Base-by-base conservation (phyloP, 495 filamentous ascomycete genomes). In the Penicillium salamii region DNA sequence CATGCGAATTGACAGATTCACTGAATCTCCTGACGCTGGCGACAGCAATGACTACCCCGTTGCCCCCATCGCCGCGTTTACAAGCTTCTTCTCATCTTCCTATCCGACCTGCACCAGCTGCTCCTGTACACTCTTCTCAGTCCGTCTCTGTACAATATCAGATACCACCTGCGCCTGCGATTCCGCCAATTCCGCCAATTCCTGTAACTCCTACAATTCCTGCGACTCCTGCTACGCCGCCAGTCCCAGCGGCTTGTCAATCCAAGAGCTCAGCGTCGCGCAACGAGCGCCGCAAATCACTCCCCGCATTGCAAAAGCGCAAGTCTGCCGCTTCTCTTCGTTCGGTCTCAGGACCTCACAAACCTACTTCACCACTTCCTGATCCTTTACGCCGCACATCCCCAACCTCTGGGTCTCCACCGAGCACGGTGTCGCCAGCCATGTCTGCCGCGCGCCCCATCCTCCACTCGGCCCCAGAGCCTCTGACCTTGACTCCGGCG, bases 401-500 rank as follows among this genome's bases (percentile, higher is more conserved):
- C 0, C 68, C 74, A 35, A 73, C 68, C 17, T 61, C 76, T 19
- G 66, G 63, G 54, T 69, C 70, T 39, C 61, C 69, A 29, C 61
- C 63, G 37, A 28, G 60, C 55, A 42, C 58, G 41, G 53, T 70
- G 42, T 58, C 60, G 18, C 48, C 57, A 41, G 46, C 54, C 28
- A 62, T 61, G 52, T 45, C 35, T 37, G 43, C 37, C 49, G 48
- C 53, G 52, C 67, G 63, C 49, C 58, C 59, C 24, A 50, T 55
- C 11, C 52, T 65, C 34, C 26, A 52, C 15, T 43, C 55, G 5
- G 23, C 54, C 19, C 33, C 46, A 7, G 68, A 74, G 38, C 40
- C 42, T 7, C 66, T 71, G 0, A 53, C 66, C 9, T 69, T 77
- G 1, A 91, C 87, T 3, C 78, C 89, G 36, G 74, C 77, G 29